These are phyloP conservation scores for Barnettozyma californica DNA, from an alignment of 805 yeast species.

Conservation along the genomic window DNA sequence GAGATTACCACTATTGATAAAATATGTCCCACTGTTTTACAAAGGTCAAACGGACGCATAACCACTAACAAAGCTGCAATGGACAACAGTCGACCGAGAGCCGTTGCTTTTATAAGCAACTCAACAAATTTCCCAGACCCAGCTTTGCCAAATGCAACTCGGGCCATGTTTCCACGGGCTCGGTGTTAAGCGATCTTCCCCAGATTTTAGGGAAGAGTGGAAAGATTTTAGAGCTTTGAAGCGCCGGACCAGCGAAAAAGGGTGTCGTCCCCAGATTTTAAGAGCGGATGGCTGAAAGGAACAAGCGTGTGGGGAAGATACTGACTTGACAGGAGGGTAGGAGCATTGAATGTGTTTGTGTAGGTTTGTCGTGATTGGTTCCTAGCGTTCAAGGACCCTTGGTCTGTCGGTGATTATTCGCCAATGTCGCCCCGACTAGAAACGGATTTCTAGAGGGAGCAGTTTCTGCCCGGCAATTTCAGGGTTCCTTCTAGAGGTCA, in stretches of 20 bases:
- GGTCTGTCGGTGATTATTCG: too few relatives aligned
- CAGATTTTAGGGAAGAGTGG: not conserved
- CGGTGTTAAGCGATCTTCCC: not conserved
- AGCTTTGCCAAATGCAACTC: not conserved
- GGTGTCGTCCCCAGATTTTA: not conserved
- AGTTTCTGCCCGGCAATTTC: not conserved
- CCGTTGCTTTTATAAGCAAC: not conserved
- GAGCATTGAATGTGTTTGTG: not conserved
- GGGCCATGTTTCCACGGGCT: not conserved
- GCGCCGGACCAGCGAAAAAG: not conserved
- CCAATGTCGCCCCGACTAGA: not conserved
- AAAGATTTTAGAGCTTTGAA: not conserved
- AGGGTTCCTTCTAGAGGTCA: not conserved
- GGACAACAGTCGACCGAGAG: slow-evolving; percentile 1
- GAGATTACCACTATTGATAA: not conserved
- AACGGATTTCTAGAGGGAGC: not conserved
- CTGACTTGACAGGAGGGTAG: not conserved
- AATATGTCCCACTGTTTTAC: not conserved
- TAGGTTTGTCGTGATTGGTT: too few relatives aligned
- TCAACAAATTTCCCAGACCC: not conserved
- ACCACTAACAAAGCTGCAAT: not conserved
- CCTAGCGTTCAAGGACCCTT: not conserved
- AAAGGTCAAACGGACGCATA: too few relatives aligned
- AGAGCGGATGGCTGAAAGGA: not conserved
- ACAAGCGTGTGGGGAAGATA: not conserved